Evolutionary conservation across 306 rosid species (phyloP).

Genomic region (Lathyrus oleraceus): DNA sequence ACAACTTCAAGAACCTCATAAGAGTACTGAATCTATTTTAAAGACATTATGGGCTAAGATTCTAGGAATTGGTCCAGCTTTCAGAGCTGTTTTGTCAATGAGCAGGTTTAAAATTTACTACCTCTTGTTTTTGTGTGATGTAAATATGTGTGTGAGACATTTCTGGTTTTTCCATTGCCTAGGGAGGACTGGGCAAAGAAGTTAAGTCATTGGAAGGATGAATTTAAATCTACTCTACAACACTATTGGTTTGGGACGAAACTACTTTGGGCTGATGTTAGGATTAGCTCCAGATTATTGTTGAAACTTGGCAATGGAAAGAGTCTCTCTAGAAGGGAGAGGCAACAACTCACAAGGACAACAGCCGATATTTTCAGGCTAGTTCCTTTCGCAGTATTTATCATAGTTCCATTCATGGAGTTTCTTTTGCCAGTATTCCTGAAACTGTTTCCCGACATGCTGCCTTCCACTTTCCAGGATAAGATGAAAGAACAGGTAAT

Average conservation of each 20-base stretch:
- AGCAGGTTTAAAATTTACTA: slow-evolving; percentile 61
- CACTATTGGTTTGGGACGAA: slow-evolving; percentile 89
- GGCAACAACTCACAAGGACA: slow-evolving; percentile 86
- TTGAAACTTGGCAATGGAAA: slow-evolving; percentile 78
- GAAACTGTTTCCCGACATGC: slow-evolving; percentile 81
- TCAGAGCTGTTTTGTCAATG: slow-evolving; percentile 70
- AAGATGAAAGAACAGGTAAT: slow-evolving; percentile 85
- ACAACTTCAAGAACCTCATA: slow-evolving; percentile 58
- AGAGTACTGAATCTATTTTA: slow-evolving; percentile 44
- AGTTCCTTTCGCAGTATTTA: slow-evolving; percentile 77
- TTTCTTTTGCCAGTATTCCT: slow-evolving; percentile 76
- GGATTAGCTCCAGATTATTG: slow-evolving; percentile 73
- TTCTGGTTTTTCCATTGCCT: slow-evolving; percentile 36
- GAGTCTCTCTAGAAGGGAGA: slow-evolving; percentile 87
- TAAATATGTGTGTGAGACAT: slow-evolving; percentile 9
- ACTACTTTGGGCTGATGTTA: slow-evolving; percentile 74
- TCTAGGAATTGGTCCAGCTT: slow-evolving; percentile 79
- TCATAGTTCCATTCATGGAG: slow-evolving; percentile 89
- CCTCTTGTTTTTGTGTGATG: slow-evolving; percentile 28
- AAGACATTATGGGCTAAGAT: slow-evolving; percentile 56
- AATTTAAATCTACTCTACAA: slow-evolving; percentile 65
- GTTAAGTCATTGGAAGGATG: slow-evolving; percentile 61
- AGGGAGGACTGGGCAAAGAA: slow-evolving; percentile 94
- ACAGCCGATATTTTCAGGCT: slow-evolving; percentile 88
- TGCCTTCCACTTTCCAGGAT: slow-evolving; percentile 91